Base-by-base conservation (phyloP, 164 flowering plant species). In the Vitis riparia region DNA sequence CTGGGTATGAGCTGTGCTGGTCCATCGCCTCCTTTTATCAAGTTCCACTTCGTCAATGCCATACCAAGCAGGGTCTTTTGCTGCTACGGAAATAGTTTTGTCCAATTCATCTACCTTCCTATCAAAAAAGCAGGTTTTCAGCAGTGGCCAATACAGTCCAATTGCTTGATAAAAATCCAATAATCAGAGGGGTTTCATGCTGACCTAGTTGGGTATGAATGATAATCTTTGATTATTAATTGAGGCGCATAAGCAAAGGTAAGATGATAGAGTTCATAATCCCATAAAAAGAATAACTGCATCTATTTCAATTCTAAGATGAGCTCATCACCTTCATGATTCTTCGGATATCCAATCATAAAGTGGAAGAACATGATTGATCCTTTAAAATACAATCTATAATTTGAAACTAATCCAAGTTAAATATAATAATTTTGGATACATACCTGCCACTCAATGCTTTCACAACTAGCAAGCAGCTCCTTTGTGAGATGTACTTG, bases 391-490 rank as follows among this genome's bases (percentile, higher is more conserved):
- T 7, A 47, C 11, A 19, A 23, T 12, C 47, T 23, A 59, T 17
- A 17, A 59, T 27, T 9, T 47, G 27, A 17, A 65, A 19, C 13
- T 51, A 52, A 65, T 51, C 56, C 49, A n/a, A 61, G 6, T 12
- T 11, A 14, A 59, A 8, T 2, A 60, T n/a, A 7, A 37, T 37
- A 37, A 37, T 37, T 37, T 37, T 51, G 37, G 12, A 47, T 0
- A 10, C n/a, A 48, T 83, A 93, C 99, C 97, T 94, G 99, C 99
- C 99, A 94, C 70, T 83, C 89, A 68, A 92, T 88, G 90, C 99
- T 94, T 69, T 90, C 97, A 72, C 96, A 92, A 55, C 75, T 49
- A 66, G 88, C 76, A 71, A 87, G 81, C 37, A 95, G 83, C 80
- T 88, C 97, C 75, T 86, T 89, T 12, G 83, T 79, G 17, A 87